Base-by-base conservation (phyloP, 108 stramenopile species). In the Parmales sp. region DNA sequence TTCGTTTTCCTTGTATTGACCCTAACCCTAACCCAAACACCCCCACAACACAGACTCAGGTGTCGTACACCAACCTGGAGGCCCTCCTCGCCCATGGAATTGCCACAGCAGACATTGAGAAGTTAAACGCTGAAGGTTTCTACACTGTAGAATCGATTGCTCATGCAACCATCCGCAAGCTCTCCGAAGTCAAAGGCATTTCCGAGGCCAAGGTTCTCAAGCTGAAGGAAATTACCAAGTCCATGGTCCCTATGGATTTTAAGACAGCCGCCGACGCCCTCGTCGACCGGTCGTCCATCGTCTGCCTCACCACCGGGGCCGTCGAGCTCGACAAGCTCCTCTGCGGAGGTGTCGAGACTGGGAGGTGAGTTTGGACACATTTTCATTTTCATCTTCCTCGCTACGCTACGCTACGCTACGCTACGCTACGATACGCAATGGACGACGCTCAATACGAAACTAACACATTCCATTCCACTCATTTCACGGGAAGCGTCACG, bases 301-400 rank as follows among this genome's bases (percentile, higher is more conserved):
- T 94, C 39, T 80, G 78, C 37, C 81, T 99, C 34, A 95, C 96
- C 5, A 98, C 99, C 1, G 99, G 99, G 34, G 80, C 90, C 29
- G 85, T 89, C 37, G 98, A 99, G 66, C 81, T 99, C 38, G 97
- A 98, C 82, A 92, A 94, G 77, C 81, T 99, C 7, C 69, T 93
- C 28, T 92, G 88, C 64, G 99, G 99, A 9, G 99, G 99, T 16
- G 90, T 99, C 66, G 99, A 99, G 76, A 99, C 97, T 9, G n/a
- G n/a, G n/a, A n/a, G n/a, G n/a, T n/a, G n/a, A n/a, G n/a, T n/a
- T n/a, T n/a, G n/a, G n/a, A n/a, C n/a, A n/a, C n/a, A n/a, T n/a
- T n/a, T n/a, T n/a, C n/a, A n/a, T n/a, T n/a, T n/a, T n/a, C n/a
- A n/a, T n/a, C n/a, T n/a, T n/a, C n/a, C n/a, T n/a, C n/a, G n/a